Evolutionary conservation across 768 basidiomycete genomes (phyloP).

Genomic region (Boletus rubroflammeus): DNA sequence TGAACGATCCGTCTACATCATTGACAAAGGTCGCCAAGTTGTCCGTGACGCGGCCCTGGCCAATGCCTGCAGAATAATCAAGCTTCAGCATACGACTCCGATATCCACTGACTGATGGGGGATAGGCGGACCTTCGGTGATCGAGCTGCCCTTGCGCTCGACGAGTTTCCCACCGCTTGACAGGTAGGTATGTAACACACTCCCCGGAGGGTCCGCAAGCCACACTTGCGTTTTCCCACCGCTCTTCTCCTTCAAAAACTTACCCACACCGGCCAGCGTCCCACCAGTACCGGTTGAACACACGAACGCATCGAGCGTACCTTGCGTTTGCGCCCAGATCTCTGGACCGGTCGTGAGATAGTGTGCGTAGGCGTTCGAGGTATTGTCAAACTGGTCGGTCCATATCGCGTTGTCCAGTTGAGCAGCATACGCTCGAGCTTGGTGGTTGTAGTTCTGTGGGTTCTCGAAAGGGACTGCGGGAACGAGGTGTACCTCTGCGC

Average conservation of each 20-base stretch:
- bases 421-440: constrained; percentile 84
- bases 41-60: constrained; percentile 92
- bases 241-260: constrained; percentile 80
- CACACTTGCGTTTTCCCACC: constrained; percentile 78
- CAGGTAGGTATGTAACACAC: constrained; percentile 82
- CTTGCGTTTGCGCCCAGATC: constrained; percentile 87
- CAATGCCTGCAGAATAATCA: constrained; percentile 65
- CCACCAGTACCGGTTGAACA: constrained; percentile 97
- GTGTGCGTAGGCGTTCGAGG: constrained; percentile 84
- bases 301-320: constrained; percentile 83
- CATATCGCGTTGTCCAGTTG: constrained; percentile 78
- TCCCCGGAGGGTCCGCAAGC: constrained; percentile 97
- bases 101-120: not conserved
- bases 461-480: constrained; percentile 96
- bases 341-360: constrained; percentile 93
- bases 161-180: constrained; percentile 71
- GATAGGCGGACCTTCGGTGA: constrained; percentile 72
- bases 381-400: constrained; percentile 99
- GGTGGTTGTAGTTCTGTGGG: constrained; percentile 96
- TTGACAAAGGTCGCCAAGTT: constrained; percentile 83
- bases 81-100: not conserved
- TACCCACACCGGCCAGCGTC: constrained; percentile 86
- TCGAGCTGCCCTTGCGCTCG: constrained; percentile 81
- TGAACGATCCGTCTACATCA: constrained; percentile 77
- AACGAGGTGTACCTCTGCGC: constrained; percentile 94